Evolutionary conservation across 768 basidiomycete species (phyloP), one percentile per base, ranked within the genome.

Genomic region (Rossbeevera mucosa): DNA sequence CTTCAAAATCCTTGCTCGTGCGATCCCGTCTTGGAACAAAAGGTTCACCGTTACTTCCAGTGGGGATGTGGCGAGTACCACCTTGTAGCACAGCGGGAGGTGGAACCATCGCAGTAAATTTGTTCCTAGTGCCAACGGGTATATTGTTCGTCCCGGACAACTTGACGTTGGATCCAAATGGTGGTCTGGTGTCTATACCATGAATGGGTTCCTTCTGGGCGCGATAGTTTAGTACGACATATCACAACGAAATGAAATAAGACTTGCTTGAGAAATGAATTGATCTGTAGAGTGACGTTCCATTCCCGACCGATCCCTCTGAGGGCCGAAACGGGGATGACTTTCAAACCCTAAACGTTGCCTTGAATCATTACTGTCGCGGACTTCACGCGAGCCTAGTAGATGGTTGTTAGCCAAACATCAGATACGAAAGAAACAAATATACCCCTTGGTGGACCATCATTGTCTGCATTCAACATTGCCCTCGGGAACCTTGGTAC

Each of bases 401-500:
- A 48, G 7, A 26, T 2, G 45, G 36, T 7, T 6, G 7, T 58
- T n/a, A 54, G 41, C 8, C 12, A 29, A 2, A 7, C 29, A 20
- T 18, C 36, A 6, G 14, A 0, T 1, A 44, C 2, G 0, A 7
- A 44, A 1, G 4, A 16, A 40, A 13, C 1, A 31, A 44, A 25
- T 4, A 28, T 48, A 66, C 65, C 52, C 50, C 61, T 58, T 30
- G 47, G 25, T 4, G 8, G 36, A 11, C 59, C 53, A 28, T 63
- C 61, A 26, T 53, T 63, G n/a, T 58, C 64, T 21, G 59, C 40
- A 8, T 61, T 58, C 6, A 68, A 49, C 72, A 73, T 73, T 0
- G 73, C 73, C 26, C 72, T 62, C n/a, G 73, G 71, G 43, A 68
- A 73, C 22, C 64, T 65, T 43, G 68, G 63, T 6, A 56, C 60